Evolutionary conservation across 345 rosid genomes (phyloP).

Genomic region (Hibiscus syriacus): DNA sequence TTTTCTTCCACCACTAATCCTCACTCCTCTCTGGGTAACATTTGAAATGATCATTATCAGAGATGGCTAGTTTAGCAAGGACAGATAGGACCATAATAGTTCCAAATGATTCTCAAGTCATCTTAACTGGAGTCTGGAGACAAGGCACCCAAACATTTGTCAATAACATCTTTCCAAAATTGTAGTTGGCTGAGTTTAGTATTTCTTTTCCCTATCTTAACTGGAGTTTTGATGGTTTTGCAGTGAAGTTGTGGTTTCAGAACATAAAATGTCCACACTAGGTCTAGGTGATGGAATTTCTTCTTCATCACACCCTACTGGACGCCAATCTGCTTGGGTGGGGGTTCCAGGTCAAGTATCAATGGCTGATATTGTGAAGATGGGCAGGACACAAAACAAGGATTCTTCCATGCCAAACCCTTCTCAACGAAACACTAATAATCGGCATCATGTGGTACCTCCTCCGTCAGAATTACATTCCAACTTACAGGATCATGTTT

Average conservation of each 20-base stretch:
- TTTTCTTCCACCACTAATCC: background rate
- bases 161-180: background rate
- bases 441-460: constrained; percentile 22
- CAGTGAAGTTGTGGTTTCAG: constrained; percentile 49
- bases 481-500: constrained; percentile 32
- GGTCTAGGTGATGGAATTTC: constrained; percentile 40
- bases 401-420: constrained; percentile 22
- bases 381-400: constrained; percentile 83
- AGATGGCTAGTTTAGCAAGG: no score
- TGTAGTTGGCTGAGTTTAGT: background rate
- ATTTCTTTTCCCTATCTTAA: background rate
- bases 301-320: constrained; percentile 43
- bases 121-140: background rate
- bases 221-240: constrained; percentile 21
- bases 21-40: no score
- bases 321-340: constrained; percentile 66
- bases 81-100: background rate
- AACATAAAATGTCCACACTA: constrained; percentile 35
- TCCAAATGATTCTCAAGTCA: background rate
- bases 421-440: constrained; percentile 26
- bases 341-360: constrained; percentile 81
- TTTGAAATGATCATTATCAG: no score
- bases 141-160: background rate
- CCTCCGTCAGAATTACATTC: constrained; percentile 22
- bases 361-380: constrained; percentile 97